Evolutionary conservation across 2,329 filamentous ascomycete species (phyloP).

Genomic region (Penicillium capsulatum): DNA sequence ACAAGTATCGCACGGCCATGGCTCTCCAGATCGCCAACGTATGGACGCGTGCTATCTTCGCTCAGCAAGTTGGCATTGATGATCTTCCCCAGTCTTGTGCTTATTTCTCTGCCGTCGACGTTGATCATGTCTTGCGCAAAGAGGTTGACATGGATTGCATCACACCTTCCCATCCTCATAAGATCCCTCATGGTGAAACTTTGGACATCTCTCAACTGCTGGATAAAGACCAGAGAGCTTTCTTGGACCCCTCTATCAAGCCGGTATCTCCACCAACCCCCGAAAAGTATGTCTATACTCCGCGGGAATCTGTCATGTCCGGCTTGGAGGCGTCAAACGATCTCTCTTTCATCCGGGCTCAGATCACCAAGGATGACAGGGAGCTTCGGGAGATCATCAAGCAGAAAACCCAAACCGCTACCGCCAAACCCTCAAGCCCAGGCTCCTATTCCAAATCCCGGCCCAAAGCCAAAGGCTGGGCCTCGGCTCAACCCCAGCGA

Average conservation of each 20-base stretch:
- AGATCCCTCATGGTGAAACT: slow-evolving; percentile 80
- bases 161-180: slow-evolving; percentile 75
- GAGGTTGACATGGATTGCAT: slow-evolving; percentile 98
- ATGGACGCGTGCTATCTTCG: slow-evolving; percentile 97
- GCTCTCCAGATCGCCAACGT: slow-evolving; percentile 90
- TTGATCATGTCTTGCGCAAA: slow-evolving; percentile 92
- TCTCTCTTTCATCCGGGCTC: slow-evolving; percentile 70
- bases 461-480: slow-evolving; percentile 25
- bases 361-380: slow-evolving; percentile 69
- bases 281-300: slow-evolving; percentile 62
- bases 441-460: slow-evolving; percentile 24
- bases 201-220: slow-evolving; percentile 79
- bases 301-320: slow-evolving; percentile 76
- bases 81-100: slow-evolving; percentile 92
- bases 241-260: slow-evolving; percentile 61
- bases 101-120: slow-evolving; percentile 92
- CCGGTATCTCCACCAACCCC: slow-evolving; percentile 58
- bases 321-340: slow-evolving; percentile 55
- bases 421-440: slow-evolving; percentile 15
- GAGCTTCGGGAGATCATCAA: slow-evolving; percentile 72
- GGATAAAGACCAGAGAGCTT: slow-evolving; percentile 63
- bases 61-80: slow-evolving; percentile 91
- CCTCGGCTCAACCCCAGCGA: slow-evolving; percentile 40
- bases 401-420: slow-evolving; percentile 46
- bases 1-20: slow-evolving; percentile 86